A percentile compares a stretch with the other conserved stretches of the same genome.
These are phyloP conservation scores for Puccinellia tenuiflora DNA, from an alignment of 176 grass and related monocot genomes.

Conservation along the genomic window DNA sequence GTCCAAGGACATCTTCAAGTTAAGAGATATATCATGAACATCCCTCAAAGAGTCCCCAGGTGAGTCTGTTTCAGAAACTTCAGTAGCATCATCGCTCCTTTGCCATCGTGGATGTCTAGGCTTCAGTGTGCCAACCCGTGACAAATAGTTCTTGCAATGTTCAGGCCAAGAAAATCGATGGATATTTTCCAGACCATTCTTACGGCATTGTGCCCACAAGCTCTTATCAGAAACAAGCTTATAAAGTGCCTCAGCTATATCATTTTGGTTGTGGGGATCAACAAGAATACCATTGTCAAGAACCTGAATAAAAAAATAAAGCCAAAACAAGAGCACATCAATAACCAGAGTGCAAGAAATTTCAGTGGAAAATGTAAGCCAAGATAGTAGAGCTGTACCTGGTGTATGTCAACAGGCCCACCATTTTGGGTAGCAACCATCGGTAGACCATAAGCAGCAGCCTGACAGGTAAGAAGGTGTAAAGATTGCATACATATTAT, in stretches of 20 bases:
- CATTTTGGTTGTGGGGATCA: slow-evolving; percentile 78
- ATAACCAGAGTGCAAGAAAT: slow-evolving; percentile 17
- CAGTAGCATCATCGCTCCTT: slow-evolving; percentile 38
- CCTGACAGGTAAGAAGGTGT: slow-evolving; percentile 45
- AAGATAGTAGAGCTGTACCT: slow-evolving; percentile 30
- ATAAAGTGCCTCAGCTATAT: slow-evolving; percentile 74
- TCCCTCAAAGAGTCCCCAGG: slow-evolving; percentile 58
- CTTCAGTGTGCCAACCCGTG: slow-evolving; percentile 42
- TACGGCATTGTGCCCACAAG: slow-evolving; percentile 52
- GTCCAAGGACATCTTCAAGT: slow-evolving; percentile 57
- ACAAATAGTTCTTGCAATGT: slow-evolving; percentile 83
- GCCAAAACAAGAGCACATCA: slow-evolving; percentile 15
- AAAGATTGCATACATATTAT: slow-evolving; percentile 15
- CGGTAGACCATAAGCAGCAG: slow-evolving; percentile 84
- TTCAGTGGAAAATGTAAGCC: slow-evolving; percentile 14
- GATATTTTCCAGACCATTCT: slow-evolving; percentile 76
- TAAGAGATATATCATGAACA: slow-evolving; percentile 62
- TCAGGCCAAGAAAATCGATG: slow-evolving; percentile 83
- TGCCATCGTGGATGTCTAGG: slow-evolving; percentile 64
- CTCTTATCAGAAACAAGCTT: slow-evolving; percentile 79
- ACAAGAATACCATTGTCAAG: slow-evolving; percentile 84
- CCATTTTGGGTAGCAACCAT: slow-evolving; percentile 83
- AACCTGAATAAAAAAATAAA: slow-evolving; percentile 40
- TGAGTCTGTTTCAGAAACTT: slow-evolving; percentile 57
- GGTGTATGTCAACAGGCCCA: slow-evolving; percentile 77